Conservation (phyloP, 2,329 filamentous ascomycete genomes). For the Aspergillus japonicus region DNA sequence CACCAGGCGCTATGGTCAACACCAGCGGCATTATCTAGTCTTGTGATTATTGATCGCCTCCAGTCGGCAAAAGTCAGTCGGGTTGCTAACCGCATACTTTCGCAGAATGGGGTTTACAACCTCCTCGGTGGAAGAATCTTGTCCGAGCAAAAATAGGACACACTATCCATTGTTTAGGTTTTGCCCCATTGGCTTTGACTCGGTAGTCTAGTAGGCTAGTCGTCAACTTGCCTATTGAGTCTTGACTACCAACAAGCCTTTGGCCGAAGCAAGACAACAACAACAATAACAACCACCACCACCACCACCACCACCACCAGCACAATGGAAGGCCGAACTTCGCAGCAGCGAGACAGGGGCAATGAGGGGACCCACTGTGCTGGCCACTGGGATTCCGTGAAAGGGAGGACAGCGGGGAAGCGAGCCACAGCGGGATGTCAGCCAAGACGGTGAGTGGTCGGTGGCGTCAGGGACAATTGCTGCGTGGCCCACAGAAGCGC, state of each 20-base stretch:
- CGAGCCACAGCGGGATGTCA: slow-evolving; percentile 17
- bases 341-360: slow-evolving; percentile 17
- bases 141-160: neutral
- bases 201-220: neutral
- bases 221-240: neutral
- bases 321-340: neutral
- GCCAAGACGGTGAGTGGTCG: slow-evolving; percentile 10
- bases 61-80: neutral
- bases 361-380: slow-evolving; percentile 5
- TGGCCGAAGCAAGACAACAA: neutral
- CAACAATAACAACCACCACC: too few relatives aligned
- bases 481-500: neutral
- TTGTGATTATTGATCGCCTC: neutral
- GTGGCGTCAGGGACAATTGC: slow-evolving; percentile 20
- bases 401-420: slow-evolving; percentile 12
- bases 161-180: neutral
- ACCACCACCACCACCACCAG: too few relatives aligned
- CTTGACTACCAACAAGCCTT: neutral
- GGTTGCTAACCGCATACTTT: neutral
- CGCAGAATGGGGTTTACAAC: too few relatives aligned
- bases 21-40: neutral
- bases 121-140: neutral
- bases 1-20: neutral
- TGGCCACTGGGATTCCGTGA: slow-evolving; percentile 1
- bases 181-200: neutral